Conservation (phyloP, 768 basidiomycete species). For the Trametes sanguinea region DNA sequence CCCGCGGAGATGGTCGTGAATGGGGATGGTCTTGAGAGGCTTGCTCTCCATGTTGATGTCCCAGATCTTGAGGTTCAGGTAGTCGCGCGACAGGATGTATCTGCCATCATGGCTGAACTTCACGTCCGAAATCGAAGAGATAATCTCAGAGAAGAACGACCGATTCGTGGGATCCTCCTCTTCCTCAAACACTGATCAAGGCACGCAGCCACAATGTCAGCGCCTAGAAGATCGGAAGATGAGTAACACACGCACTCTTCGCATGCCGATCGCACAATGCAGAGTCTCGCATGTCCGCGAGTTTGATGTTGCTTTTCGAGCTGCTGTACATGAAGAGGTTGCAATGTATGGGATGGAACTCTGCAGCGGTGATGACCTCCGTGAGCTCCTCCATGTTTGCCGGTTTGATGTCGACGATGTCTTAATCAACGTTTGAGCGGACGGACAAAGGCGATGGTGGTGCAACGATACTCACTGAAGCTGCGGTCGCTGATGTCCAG, state of each 20-base stretch:
- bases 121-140: constrained; percentile 99
- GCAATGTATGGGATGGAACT: constrained; percentile 97
- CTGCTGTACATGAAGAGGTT: constrained; percentile 99
- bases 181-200: constrained; percentile 88
- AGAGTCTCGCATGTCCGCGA: constrained; percentile 98
- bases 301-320: constrained; percentile 99
- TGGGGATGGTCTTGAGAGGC: constrained; percentile 96
- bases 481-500: constrained; percentile 97
- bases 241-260: constrained; percentile 68
- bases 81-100: constrained; percentile 96
- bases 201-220: constrained; percentile 9
- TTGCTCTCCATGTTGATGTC: constrained; percentile 98
- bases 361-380: constrained; percentile 99
- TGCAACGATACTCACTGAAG: constrained; percentile 73
- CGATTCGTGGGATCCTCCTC: constrained; percentile 97
- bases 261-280: constrained; percentile 95
- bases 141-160: constrained; percentile 99
- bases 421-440: constrained; percentile 43
- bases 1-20: constrained; percentile 95
- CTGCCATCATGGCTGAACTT: constrained; percentile 98
- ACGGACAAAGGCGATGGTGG: neutral
- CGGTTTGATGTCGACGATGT: constrained; percentile 99
- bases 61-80: constrained; percentile 98
- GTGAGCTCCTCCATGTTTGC: constrained; percentile 99
- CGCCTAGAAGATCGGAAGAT: constrained; percentile 7